phyloP scores from a whole-genome alignment of 2,329 filamentous ascomycete genomes.

The Botrytis fabae region DNA sequence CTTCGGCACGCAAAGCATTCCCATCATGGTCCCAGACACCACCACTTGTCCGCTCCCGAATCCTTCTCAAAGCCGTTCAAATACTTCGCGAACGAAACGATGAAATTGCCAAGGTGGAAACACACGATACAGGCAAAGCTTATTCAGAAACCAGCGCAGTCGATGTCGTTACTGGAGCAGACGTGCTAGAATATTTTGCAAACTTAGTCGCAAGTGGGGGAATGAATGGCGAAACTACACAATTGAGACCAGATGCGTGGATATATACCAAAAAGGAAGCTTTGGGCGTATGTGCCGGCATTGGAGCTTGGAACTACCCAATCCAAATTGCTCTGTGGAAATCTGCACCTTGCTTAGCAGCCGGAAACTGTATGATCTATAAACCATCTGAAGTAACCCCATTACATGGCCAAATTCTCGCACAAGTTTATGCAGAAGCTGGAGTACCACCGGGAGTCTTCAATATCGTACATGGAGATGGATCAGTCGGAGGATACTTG shows the following conservation, averaged over 20 bases:
- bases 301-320: constrained; percentile 91
- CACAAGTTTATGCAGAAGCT: constrained; percentile 74
- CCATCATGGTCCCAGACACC: constrained; percentile 74
- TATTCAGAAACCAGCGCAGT: constrained; percentile 82
- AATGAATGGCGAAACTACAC: constrained; percentile 76
- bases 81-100: constrained; percentile 77
- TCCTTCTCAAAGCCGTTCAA: constrained; percentile 73
- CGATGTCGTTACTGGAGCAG: constrained; percentile 78
- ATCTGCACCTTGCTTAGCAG: constrained; percentile 79
- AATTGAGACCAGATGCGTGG: constrained; percentile 73
- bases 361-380: constrained; percentile 88
- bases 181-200: constrained; percentile 85
- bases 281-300: constrained; percentile 80
- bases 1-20: constrained; percentile 71
- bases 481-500: constrained; percentile 73
- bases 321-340: constrained; percentile 92
- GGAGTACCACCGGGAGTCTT: constrained; percentile 81
- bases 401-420: constrained; percentile 74
- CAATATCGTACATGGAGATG: constrained; percentile 81
- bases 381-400: constrained; percentile 88
- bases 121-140: constrained; percentile 82
- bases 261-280: constrained; percentile 81
- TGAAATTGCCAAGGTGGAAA: constrained; percentile 75
- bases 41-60: constrained; percentile 70
- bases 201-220: constrained; percentile 75